Conservation (phyloP, 176 grass and related monocot genomes). For the Zea mays region DNA sequence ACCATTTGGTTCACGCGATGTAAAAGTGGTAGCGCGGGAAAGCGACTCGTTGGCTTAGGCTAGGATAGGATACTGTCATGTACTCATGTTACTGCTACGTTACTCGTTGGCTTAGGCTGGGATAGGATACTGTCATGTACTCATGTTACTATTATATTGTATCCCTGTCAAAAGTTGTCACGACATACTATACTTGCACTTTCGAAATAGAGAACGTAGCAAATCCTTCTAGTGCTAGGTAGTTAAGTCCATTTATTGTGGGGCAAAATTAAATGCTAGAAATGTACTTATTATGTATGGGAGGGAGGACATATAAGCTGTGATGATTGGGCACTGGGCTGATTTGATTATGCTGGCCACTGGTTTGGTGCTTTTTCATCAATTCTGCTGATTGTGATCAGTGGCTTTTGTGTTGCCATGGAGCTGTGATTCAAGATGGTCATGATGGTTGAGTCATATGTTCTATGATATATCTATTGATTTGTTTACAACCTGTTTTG, state of each 20-base stretch:
- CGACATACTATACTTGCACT: not conserved
- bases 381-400: not conserved
- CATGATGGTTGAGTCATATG: constrained; percentile 1
- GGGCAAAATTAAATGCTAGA: not conserved
- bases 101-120: not conserved
- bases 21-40: not conserved
- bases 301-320: not conserved
- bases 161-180: not conserved
- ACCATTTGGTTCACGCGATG: not conserved
- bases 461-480: not conserved
- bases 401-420: not conserved
- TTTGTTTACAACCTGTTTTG: not conserved
- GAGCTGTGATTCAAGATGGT: not conserved
- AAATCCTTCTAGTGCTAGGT: not conserved
- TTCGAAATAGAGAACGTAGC: not conserved
- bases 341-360: not conserved
- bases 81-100: not conserved
- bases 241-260: not conserved
- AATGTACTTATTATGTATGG: not conserved
- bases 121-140: not conserved
- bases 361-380: not conserved
- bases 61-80: not conserved
- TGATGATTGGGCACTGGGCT: not conserved
- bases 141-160: not conserved
- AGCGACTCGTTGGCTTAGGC: not conserved